phyloP scores from a whole-genome alignment of 2,329 filamentous ascomycete species.

The Hypomyces rosellus region DNA sequence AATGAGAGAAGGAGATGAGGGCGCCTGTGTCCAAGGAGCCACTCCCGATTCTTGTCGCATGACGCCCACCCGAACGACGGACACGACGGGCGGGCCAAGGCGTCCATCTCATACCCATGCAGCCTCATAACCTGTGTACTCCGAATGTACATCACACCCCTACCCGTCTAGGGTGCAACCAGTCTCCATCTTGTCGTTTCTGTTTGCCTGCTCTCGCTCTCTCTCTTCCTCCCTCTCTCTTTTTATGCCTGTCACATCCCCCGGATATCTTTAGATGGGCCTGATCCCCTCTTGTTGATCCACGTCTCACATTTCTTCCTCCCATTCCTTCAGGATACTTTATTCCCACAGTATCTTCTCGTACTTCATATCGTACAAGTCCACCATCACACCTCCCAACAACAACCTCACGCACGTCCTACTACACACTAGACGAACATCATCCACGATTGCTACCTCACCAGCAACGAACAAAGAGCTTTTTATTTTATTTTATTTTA shows the following conservation, averaged over 20 bases:
- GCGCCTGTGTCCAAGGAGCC: background rate
- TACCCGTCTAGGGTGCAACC: background rate
- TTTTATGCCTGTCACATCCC: constrained; percentile 6
- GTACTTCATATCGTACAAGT: background rate
- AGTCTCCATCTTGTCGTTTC: background rate
- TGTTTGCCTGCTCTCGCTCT: background rate
- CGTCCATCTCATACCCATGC: background rate
- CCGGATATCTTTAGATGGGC: constrained; percentile 11
- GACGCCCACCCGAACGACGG: background rate
- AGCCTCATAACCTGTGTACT: background rate
- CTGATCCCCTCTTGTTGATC: constrained; percentile 5
- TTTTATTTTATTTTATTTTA: background rate
- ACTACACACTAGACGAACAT: background rate
- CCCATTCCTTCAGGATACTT: background rate
- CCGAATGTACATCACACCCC: background rate
- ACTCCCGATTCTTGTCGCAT: background rate
- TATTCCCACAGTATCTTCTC: background rate
- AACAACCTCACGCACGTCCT: background rate
- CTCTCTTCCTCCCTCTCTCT: background rate
- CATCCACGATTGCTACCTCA: background rate
- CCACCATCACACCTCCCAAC: background rate
- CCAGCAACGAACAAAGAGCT: background rate
- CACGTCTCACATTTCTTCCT: constrained; percentile 3
- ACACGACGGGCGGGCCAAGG: background rate
- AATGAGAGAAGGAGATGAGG: too few species aligned